A percentile compares a stretch with the other conserved stretches of the same genome.
These are phyloP conservation scores for Dentipellis sp. DNA, from an alignment of 768 basidiomycete genomes.

Conservation along the genomic window DNA sequence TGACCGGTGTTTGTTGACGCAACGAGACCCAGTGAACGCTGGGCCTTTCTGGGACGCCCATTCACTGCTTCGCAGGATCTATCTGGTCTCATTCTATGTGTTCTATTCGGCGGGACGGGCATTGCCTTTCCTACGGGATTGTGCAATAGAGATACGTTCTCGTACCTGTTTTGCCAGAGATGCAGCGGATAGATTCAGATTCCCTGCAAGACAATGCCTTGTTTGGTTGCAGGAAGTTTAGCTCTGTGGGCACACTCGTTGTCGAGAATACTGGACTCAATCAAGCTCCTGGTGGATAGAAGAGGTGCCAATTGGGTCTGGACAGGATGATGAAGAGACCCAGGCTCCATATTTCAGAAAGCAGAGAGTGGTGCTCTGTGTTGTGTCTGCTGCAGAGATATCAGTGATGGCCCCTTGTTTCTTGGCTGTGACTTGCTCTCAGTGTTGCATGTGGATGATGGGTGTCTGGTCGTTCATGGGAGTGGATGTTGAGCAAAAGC, in stretches of 20 bases:
- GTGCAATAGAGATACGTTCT: not conserved
- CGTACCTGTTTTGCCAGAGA: not conserved
- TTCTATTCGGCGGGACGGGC: not conserved
- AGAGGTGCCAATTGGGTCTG: not conserved
- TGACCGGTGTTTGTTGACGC: not conserved
- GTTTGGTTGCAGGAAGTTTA: not conserved
- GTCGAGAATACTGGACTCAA: not conserved
- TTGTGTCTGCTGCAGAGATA: not conserved
- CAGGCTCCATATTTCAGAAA: not conserved
- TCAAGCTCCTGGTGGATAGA: not conserved
- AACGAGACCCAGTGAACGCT: not conserved
- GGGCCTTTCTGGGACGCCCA: not conserved
- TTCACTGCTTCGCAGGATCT: not conserved
- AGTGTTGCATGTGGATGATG: not conserved
- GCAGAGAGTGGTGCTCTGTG: not conserved
- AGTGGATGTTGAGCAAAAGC: not conserved
- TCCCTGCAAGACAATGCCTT: not conserved
- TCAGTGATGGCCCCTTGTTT: not conserved
- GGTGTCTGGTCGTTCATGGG: not conserved
- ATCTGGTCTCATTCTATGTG: not conserved
- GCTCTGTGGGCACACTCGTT: not conserved
- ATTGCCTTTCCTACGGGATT: not conserved
- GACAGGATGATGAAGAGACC: not conserved
- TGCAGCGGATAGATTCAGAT: too few relatives aligned
- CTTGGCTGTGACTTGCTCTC: not conserved